Base-by-base conservation (phyloP, 2,329 filamentous ascomycete species). In the Triangularia verruculosa region DNA sequence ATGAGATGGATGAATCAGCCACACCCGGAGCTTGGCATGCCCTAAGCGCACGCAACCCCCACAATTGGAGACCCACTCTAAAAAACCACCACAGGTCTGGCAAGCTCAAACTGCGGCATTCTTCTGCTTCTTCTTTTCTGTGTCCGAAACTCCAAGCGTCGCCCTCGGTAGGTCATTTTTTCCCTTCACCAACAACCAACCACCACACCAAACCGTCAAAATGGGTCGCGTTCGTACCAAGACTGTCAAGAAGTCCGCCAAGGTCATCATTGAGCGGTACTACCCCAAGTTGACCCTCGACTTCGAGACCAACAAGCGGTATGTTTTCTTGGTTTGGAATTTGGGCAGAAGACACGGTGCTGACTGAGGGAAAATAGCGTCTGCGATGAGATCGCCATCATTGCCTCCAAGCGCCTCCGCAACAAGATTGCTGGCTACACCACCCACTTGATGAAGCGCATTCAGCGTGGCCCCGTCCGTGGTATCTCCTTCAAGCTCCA, bases 401-500 rank as follows among this genome's bases (percentile, higher is more conserved):
- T 99, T 79, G 92, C 95, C 74, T 96, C 91, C 76, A 99, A 99
- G 92, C 90, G 96, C 79, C 90, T 99, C 77, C 90, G 95, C 85
- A 99, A 99, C 90, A 99, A 99, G 92, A 96, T 97, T 85, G 93
- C 95, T 78, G 95, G 95, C 76, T 98, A 97, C 89, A 97, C 94
- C 76, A 98, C 95, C 73, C 93, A 96, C 80, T 81, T 96, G 83
- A 99, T 99, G 96, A 98, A 98, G 90, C 95, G 95, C 83, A 99
- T 99, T 76, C 95, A 98, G 87, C 93, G 95, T 81, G 95, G 95
- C 72, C 95, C 95, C 72, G 95, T 99, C 82, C 96, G 95, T 76
- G 95, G 95, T 86, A 99, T 99, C 84, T 99, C 96, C 82, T 99
- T 99, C 93, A 99, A 99, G 89, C 92, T 99, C 68, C 95, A 99